These are phyloP conservation scores for Lachnellula cervina DNA, from an alignment of 2,329 filamentous ascomycete species.

Conservation along the genomic window DNA sequence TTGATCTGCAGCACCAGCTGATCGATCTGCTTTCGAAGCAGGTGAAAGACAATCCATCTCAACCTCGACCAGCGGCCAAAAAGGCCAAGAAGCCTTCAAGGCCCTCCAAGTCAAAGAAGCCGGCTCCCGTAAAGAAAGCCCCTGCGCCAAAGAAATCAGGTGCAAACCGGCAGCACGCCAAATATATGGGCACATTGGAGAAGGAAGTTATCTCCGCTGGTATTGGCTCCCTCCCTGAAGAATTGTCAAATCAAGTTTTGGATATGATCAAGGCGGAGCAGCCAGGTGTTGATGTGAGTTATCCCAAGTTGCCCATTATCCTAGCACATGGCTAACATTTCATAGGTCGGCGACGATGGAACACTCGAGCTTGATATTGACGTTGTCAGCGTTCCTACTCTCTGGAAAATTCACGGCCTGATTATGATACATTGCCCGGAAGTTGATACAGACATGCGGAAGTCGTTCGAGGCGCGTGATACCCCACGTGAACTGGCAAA, in stretches of 20 bases:
- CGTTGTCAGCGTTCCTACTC: slow-evolving; percentile 48
- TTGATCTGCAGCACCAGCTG: slow-evolving; percentile 43
- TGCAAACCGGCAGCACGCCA: slow-evolving; percentile 31
- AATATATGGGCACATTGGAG: slow-evolving; percentile 66
- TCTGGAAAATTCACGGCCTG: slow-evolving; percentile 50
- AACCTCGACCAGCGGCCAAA: slow-evolving; percentile 25
- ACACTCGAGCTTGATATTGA: slow-evolving; percentile 58
- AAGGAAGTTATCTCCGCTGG: slow-evolving; percentile 88
- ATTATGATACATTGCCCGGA: slow-evolving; percentile 47
- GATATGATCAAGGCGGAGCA: slow-evolving; percentile 84
- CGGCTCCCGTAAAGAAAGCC: slow-evolving; percentile 17
- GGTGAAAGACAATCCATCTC: slow-evolving; percentile 32
- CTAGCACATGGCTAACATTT: slow-evolving; percentile 18
- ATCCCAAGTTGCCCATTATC: slow-evolving; percentile 2
- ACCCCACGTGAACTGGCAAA: slow-evolving; percentile 29
- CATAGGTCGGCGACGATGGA: slow-evolving; percentile 43
- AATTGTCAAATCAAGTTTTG: slow-evolving; percentile 75
- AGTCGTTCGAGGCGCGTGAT: slow-evolving; percentile 24
- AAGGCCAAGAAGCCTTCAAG: slow-evolving; percentile 53
- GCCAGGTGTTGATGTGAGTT: slow-evolving; percentile 60
- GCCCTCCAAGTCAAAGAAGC: slow-evolving; percentile 37
- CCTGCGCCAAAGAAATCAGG: slow-evolving; percentile 39
- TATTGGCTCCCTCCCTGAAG: slow-evolving; percentile 73
- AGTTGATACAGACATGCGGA: slow-evolving; percentile 32
- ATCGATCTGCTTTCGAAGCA: slow-evolving; percentile 58